phyloP scores from a whole-genome alignment of 2,329 filamentous ascomycete genomes.

The Epichloe gansuensis region DNA sequence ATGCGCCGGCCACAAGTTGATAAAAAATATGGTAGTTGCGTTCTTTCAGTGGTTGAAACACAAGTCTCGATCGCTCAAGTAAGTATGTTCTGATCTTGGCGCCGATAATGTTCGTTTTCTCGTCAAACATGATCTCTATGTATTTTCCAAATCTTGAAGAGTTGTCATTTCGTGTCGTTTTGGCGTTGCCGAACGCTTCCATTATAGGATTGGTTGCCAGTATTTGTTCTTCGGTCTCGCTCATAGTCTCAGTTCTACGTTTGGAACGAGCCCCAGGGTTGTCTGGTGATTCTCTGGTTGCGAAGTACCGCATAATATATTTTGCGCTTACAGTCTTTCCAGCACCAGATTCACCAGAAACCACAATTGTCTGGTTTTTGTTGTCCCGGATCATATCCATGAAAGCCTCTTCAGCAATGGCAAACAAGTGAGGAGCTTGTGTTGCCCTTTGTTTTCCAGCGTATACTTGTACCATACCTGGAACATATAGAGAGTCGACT shows the following conservation, averaged over 20 bases:
- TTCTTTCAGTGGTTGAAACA: conserved; percentile 95
- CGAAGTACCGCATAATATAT: conserved; percentile 99
- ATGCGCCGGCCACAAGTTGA: conserved; percentile 86
- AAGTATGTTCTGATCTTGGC: conserved; percentile 95
- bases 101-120: conserved; percentile 88
- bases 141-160: conserved; percentile 99
- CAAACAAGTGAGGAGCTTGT: conserved; percentile 94
- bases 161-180: conserved; percentile 99
- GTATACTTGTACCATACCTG: conserved; percentile 99
- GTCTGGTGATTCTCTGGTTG: conserved; percentile 87
- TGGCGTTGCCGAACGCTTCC: conserved; percentile 99
- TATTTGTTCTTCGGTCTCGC: conserved; percentile 96
- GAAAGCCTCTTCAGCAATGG: conserved; percentile 97
- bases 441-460: conserved; percentile 93
- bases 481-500: conserved; percentile 95
- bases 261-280: conserved; percentile 67
- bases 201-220: conserved; percentile 97
- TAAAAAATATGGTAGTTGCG: conserved; percentile 99
- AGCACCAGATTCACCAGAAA: conserved; percentile 97
- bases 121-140: conserved; percentile 99
- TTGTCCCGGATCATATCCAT: conserved; percentile 96
- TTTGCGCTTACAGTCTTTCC: conserved; percentile 99
- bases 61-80: conserved; percentile 84
- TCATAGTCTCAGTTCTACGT: conserved; percentile 70
- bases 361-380: conserved; percentile 96